Base-by-base conservation (phyloP, 1,284 basidiomycete genomes). In the Trametes sp. region DNA sequence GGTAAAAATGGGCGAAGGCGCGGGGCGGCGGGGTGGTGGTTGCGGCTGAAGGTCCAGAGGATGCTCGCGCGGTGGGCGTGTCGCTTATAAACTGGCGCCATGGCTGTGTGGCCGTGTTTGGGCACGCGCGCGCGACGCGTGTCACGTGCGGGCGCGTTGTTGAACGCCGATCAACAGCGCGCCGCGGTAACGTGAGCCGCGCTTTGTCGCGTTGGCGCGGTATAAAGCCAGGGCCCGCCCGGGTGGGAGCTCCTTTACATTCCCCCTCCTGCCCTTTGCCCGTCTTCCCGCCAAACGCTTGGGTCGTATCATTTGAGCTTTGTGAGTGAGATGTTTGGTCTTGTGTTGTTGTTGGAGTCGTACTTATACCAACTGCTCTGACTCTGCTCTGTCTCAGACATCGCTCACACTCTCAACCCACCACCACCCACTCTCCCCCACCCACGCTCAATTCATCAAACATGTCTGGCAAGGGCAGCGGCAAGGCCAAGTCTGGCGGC, bases 381-480 rank as follows among this genome's bases (percentile, higher is more conserved):
- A 19, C 23, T 35, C 28, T 35, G 10, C 4, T 31, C n/a, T n/a
- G n/a, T 7, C 19, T 33, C 13, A 55, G 41, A 45, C 19, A 21
- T n/a, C 8, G 26, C 41, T 51, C 50, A n/a, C 26, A 23, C 21
- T 24, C 54, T 31, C 46, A 48, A 42, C 41, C 55, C 49, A 55
- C 24, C 50, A 54, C 41, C 42, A 21, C 57, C 36, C 57, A 55
- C 36, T 36, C 42, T 56, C 54, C 19, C 52, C 44, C 33, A 52
- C 26, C 61, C 46, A 23, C 52, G 55, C 35, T 31, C 57, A 13
- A 73, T 4, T 11, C 61, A 68, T 1, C n/a, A 33, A 23, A 45
- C 86, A 41, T 86, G 85, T 87, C 86, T 77, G 83, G 83, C 69
- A 85, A 84, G 78, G 81, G 77, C 61, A 78, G 83, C 71, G 85